Conservation (phyloP, 2,329 filamentous ascomycete genomes). For the Diaporthe australafricana region DNA sequence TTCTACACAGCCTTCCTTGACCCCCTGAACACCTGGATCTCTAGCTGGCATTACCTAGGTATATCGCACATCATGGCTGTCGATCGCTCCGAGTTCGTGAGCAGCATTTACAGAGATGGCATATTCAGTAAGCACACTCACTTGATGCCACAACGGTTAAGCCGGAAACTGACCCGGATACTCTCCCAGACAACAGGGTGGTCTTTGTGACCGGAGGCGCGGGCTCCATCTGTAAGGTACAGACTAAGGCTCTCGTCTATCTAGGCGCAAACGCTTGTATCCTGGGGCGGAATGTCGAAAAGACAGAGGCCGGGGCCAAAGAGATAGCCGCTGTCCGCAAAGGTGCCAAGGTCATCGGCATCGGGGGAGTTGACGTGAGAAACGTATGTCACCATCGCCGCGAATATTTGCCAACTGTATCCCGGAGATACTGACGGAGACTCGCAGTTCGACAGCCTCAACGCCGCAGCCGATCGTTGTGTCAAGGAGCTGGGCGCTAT, state of each 20-base stretch:
- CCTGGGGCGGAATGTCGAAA: conserved; percentile 87
- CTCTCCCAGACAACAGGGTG: conserved; percentile 78
- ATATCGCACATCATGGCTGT: conserved; percentile 36
- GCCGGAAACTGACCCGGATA: not conserved
- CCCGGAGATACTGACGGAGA: conserved; percentile 4
- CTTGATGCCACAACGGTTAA: not conserved
- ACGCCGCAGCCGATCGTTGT: conserved; percentile 82
- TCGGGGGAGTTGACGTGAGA: conserved; percentile 84
- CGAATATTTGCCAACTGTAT: not conserved
- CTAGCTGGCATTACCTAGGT: not conserved
- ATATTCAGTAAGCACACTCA: conserved; percentile 76
- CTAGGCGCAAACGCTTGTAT: conserved; percentile 96
- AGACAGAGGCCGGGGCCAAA: conserved; percentile 83
- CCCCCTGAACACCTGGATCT: conserved; percentile 11
- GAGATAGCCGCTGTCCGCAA: conserved; percentile 84
- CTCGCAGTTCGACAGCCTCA: conserved; percentile 70
- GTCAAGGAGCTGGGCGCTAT: conserved; percentile 86
- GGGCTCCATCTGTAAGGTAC: conserved; percentile 92
- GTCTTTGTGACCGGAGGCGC: conserved; percentile 96
- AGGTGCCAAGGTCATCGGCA: conserved; percentile 87
- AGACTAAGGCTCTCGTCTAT: conserved; percentile 90
- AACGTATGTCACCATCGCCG: conserved; percentile 59
- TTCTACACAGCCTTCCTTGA: conserved; percentile 25
- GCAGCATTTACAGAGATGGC: conserved; percentile 85
- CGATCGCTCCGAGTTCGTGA: conserved; percentile 75